Conservation (phyloP, 2,329 filamentous ascomycete species). For the Nigrospora osmanthi region DNA sequence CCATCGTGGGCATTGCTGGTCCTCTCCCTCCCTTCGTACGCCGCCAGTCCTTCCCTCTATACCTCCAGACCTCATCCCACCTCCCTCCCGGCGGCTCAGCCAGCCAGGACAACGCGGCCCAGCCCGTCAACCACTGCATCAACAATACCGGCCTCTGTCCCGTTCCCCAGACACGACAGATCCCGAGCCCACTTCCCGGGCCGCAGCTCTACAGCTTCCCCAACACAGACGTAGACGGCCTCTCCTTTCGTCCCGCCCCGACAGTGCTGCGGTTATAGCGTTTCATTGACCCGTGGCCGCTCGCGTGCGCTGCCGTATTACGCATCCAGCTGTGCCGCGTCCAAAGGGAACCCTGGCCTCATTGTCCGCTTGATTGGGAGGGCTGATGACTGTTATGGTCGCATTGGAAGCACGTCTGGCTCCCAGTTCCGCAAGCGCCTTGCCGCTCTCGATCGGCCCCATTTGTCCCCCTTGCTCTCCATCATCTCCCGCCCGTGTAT, state of each 20-base stretch:
- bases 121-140: too few relatives aligned
- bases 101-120: too few relatives aligned
- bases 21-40: too few relatives aligned
- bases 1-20: too few relatives aligned
- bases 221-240: slow-evolving; percentile 10
- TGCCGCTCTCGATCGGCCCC: slow-evolving; percentile 18
- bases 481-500: slow-evolving; percentile 8
- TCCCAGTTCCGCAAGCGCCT: slow-evolving; percentile 11
- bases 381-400: slow-evolving; percentile 12
- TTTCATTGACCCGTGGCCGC: slow-evolving; percentile 12
- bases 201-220: slow-evolving; percentile 11
- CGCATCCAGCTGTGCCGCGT: slow-evolving; percentile 11
- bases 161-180: neutral
- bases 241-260: slow-evolving; percentile 11
- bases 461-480: slow-evolving; percentile 13
- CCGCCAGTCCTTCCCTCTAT: too few relatives aligned
- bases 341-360: slow-evolving; percentile 12
- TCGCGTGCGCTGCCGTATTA: slow-evolving; percentile 14
- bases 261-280: slow-evolving; percentile 11
- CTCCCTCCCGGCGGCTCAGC: too few relatives aligned
- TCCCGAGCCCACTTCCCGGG: slow-evolving; percentile 7
- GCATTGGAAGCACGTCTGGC: slow-evolving; percentile 12
- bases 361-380: slow-evolving; percentile 15
- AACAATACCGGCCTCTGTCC: too few relatives aligned
- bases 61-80: too few relatives aligned